A percentile compares a stretch with the other conserved stretches of the same genome.
Evolutionary conservation across 805 yeast species (phyloP).

Genomic region (Starmerella etchellsii): DNA sequence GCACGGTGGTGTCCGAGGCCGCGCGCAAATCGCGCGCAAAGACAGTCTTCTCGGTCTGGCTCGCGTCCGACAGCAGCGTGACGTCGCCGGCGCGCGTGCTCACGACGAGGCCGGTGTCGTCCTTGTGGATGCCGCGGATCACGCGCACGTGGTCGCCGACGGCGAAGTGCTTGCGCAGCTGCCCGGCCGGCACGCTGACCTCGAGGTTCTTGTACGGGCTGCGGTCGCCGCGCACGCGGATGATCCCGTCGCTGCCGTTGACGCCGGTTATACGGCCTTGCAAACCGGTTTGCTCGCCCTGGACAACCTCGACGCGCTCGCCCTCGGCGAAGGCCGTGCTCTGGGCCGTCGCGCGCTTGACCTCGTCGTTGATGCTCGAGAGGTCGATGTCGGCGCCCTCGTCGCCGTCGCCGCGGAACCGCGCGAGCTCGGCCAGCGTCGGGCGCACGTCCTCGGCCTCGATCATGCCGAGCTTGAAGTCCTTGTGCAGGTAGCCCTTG

Average conservation of each 20-base stretch:
- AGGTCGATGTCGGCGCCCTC: slow-evolving; percentile 89
- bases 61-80: slow-evolving; percentile 77
- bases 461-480: slow-evolving; percentile 68
- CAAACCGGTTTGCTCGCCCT: slow-evolving; percentile 89
- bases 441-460: slow-evolving; percentile 75
- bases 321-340: slow-evolving; percentile 73
- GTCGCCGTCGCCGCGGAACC: slow-evolving; percentile 54
- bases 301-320: slow-evolving; percentile 79
- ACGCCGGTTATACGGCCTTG: slow-evolving; percentile 40
- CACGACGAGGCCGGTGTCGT: slow-evolving; percentile 91
- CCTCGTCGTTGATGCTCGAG: slow-evolving; percentile 72
- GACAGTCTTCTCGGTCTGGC: slow-evolving; percentile 77
- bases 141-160: slow-evolving; percentile 95
- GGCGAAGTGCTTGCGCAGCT: slow-evolving; percentile 70
- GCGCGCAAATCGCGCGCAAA: slow-evolving; percentile 83
- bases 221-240: slow-evolving; percentile 36
- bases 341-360: slow-evolving; percentile 46
- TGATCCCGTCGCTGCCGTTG: slow-evolving; percentile 25
- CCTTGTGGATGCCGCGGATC: slow-evolving; percentile 77
- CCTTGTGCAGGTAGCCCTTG: slow-evolving; percentile 78
- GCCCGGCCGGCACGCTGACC: slow-evolving; percentile 69
- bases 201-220: slow-evolving; percentile 41
- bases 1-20: slow-evolving; percentile 75
- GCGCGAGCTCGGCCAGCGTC: slow-evolving; percentile 56
- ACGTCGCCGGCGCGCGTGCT: slow-evolving; percentile 65